Base-by-base conservation (phyloP, 75 land plant genomes). In the Adiantum capillusveneris region DNA sequence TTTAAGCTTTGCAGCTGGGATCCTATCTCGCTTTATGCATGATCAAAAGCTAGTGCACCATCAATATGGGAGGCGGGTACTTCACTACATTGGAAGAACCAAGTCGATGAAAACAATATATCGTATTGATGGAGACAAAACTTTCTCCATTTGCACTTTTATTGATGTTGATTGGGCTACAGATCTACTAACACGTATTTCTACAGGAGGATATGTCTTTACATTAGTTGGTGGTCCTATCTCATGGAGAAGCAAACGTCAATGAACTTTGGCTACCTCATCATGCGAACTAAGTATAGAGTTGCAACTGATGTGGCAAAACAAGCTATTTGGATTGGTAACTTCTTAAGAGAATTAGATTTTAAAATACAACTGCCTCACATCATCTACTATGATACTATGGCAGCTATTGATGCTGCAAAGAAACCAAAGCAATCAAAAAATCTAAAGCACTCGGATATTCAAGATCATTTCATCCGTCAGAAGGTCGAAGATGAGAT, bases 261-360 rank as follows among this genome's bases (percentile, higher is more conserved):
- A 67, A 59, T 26, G 65, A 6, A 44, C n/a, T 34, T 29, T 67
- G 5, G 30, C n/a, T n/a, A n/a, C n/a, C n/a, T 59, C 64, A 26
- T 53, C 44, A 14, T 27, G 53, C 27, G 53, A 67, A 37, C 53
- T 1, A 31, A 67, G 31, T 67, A 59, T 31, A 27, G 19, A 13
- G 20, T 41, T 6, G 41, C 50, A 1, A 36, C 49, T 1, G 50
- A 29, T 19, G 70, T 49, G 2, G 24, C 50, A 2, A 59, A 54
- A 3, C 65, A 59, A 67, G 64, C 50, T 9, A 44, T 67, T n/a
- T 67, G 70, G 70, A 17, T 45, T 59, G 19, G 34, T 29, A 31
- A n/a, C 2, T 25, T 67, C 1, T 36, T 29, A 19, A 18, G 0
- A 0, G 53, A 67, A 25, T 46, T 67, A 31, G 65, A 48, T 6